Percentiles rank a stretch among this genome's conserved stretches.
These are phyloP conservation scores for Dendrobium huoshanense DNA, from an alignment of 106 monocot genomes.

Conservation along the genomic window DNA sequence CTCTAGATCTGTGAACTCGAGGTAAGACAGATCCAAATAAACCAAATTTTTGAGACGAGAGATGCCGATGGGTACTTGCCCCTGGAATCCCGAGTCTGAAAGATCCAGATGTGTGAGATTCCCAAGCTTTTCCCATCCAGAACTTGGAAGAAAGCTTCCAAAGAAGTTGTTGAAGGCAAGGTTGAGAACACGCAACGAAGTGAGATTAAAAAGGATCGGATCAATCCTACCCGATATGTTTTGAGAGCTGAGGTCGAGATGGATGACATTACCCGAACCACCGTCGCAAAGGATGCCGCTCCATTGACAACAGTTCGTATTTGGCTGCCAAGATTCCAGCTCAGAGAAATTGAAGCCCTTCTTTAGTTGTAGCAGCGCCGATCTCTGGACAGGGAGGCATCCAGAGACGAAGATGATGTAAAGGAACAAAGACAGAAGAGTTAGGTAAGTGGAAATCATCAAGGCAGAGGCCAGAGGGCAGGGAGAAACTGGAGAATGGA, in stretches of 20 bases:
- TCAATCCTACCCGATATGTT: constrained; percentile 21
- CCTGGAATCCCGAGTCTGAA: constrained; percentile 37
- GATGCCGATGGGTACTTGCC: constrained; percentile 31
- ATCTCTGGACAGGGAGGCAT: constrained; percentile 1
- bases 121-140: constrained; percentile 11
- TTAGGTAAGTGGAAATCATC: not conserved
- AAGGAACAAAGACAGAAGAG: not conserved
- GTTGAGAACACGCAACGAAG: constrained; percentile 33
- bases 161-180: constrained; percentile 28
- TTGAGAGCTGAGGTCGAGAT: constrained; percentile 40
- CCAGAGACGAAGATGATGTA: not conserved
- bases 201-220: constrained; percentile 36
- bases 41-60: constrained; percentile 22
- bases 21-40: constrained; percentile 39
- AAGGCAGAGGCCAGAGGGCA: not conserved
- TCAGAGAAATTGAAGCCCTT: constrained; percentile 5
- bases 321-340: constrained; percentile 23
- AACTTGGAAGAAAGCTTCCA: constrained; percentile 11
- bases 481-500: no score
- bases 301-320: constrained; percentile 52
- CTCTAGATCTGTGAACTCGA: constrained; percentile 9
- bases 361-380: not conserved
- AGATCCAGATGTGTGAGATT: constrained; percentile 43
- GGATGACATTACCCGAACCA: constrained; percentile 16
- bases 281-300: constrained; percentile 36